Evolutionary conservation across 1,284 basidiomycete species (phyloP), one percentile per base, ranked within the genome.

Genomic region (Schizophyllum commune): DNA sequence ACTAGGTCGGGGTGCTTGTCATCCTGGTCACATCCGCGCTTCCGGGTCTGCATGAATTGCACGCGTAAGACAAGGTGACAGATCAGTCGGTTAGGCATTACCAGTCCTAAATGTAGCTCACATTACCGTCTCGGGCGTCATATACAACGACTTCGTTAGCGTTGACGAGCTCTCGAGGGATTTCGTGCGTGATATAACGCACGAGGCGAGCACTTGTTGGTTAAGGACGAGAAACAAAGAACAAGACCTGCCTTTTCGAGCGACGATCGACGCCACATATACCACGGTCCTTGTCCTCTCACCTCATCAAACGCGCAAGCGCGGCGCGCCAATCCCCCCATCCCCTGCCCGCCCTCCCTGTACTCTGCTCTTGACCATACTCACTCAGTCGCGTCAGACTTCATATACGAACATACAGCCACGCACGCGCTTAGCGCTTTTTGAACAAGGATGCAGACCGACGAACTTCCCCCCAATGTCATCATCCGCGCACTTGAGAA

Each of bases 401-500:
- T 27, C 27, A 27, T 5, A 27, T 27, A 27, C 27, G 27, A 27
- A 27, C 27, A 27, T 27, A 3, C 27, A 27, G 27, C 27, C 27
- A 27, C 3, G 2, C 39, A 47, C 39, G 9, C 39, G 39, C 39
- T 47, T 47, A 3, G 9, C 39, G 39, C 39, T 47, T 47, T 8
- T 47, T 47, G 61, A 58, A 52, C 39, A 34, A 64, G 53, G 47
- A 78, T 78, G 75, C 75, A 77, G 67, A 64, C 65, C 34, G 70
- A 69, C 62, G 79, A 82, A 88, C 63, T 47, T 17, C 39, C 39
- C 17, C 86, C 89, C 4, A 80, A 81, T 52, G 88, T 92, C 17
- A 82, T 86, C 60, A 92, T 92, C 70, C 86, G 90, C 60, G 88
- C 91, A 64, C 75, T 94, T 60, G 86, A 91, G 69, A 84, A 83